Evolutionary conservation across 192 early-diverging fungal species (phyloP), one percentile per base, ranked within the genome.

Genomic region (Gonapodya prolifera): DNA sequence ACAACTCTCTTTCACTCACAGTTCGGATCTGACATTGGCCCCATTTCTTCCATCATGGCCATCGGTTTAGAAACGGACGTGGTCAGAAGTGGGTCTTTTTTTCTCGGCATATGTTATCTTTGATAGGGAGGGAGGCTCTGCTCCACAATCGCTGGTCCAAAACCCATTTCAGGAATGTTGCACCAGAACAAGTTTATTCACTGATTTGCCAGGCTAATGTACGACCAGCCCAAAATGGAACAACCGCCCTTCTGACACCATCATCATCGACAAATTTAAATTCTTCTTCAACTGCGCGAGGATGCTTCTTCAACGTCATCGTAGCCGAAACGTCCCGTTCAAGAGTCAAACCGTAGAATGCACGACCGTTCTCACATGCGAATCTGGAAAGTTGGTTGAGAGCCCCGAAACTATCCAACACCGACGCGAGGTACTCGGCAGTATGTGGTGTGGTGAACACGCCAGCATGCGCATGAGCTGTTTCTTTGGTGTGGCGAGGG

Each of bases 391-490:
- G 87, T 76, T 83, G 85, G 77, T 95, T 91, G 75, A 99, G 80
- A n/a, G 91, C 91, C 0, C 91, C 94, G 76, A 95, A 89, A 1
- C 88, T 89, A 33, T 96, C 95, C 70, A 99, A 88, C 76, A 95
- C 87, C n/a, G 91, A 90, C 1, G 94, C 94, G 70, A 99, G 85
- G 79, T 97, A 95, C 31, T 90, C 92, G 31, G 94, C 77, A 1
- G 94, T 86, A 34, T 94, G 85, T 28, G 94, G 94, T 1, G 94
- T 92, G 2, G 94, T 96, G 77, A 95, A 99, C 0, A 99, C 96
- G 71, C 97, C 97, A 1, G 97, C 97, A 70, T 87, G 89, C 1
- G 95, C 88, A 1, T 86, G 85, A 16, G 90, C 88, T 30, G 89
- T 89, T 81, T 99, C 95, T 83, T 99, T 99, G 70, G 87, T 85